phyloP scores from a whole-genome alignment of 164 flowering plant species.

The Umbellularia californica region DNA sequence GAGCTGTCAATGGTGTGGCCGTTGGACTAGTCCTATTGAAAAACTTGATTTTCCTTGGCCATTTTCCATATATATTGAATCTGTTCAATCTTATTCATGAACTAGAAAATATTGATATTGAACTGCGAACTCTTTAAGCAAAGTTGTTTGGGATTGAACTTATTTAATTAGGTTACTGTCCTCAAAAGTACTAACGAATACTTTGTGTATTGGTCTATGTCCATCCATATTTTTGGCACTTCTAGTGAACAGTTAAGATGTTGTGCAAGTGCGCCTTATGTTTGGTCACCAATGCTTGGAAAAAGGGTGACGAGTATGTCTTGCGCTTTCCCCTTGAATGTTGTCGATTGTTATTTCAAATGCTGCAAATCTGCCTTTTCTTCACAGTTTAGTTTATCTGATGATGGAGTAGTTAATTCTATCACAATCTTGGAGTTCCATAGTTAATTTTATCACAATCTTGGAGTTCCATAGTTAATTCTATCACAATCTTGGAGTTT shows the following conservation, averaged over 20 bases:
- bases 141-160: too few species aligned
- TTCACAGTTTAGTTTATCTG: not conserved
- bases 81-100: too few species aligned
- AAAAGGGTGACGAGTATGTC: too few species aligned
- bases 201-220: not conserved
- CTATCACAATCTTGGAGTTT: too few species aligned
- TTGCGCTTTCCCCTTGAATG: too few species aligned
- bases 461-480: not conserved
- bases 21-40: too few species aligned
- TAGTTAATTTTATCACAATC: not conserved
- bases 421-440: not conserved
- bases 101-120: too few species aligned
- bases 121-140: too few species aligned
- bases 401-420: not conserved
- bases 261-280: not conserved
- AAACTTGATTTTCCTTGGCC: too few species aligned
- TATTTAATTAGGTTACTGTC: not conserved
- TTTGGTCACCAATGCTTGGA: not conserved
- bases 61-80: too few species aligned
- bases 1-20: too few species aligned
- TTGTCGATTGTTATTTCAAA: too few species aligned
- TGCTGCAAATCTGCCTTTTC: not conserved
- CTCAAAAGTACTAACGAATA: not conserved
- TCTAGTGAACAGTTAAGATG: not conserved
- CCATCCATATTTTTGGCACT: not conserved